Base-by-base conservation (phyloP, 225 moss, liverwort and hornwort genomes). In the Neckera pumila region DNA sequence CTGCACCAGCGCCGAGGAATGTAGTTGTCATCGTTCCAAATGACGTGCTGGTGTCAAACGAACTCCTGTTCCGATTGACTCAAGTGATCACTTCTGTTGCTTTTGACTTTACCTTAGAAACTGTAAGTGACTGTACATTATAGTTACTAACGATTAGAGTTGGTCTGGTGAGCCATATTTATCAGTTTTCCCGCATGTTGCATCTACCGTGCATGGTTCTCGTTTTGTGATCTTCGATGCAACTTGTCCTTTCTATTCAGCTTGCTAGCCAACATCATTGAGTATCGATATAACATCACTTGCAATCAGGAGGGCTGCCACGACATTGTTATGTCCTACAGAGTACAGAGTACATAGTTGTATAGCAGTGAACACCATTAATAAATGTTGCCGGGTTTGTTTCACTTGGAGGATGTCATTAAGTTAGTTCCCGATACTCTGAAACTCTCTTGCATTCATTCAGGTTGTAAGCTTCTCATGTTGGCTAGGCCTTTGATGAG, bases 331-430 rank as follows among this genome's bases (percentile, higher is more conserved):
- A 65, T 76, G 81, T 81, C 78, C 51, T 69, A 20, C 17, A 79
- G 71, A 69, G 84, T 90, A 23, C 17, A 67, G 83, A 67, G 38
- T 66, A 83, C 45, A 84, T 88, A 88, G 89, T 89, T 94, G 92
- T 92, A 92, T 64, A 92, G 80, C 88, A 92, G 61, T 59, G 76
- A 90, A 87, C 73, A 83, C 77, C 84, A 87, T 87, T n/a, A 90
- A 92, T 94, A 94, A 91, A 91, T 66, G 43, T 65, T 85, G 60
- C 86, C 87, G 81, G 79, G 87, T 89, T 84, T 80, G 81, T 89
- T 40, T 65, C 81, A 33, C 22, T 72, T 85, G 12, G 36, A 53
- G 84, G 11, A 64, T 79, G 65, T 58, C 64, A 7, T 13, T n/a
- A n/a, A n/a, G n/a, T n/a, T 20, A 61, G 64, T 80, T 57, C 12